Percentiles rank a stretch among this genome's conserved stretches.
Conservation (phyloP, 208 protist genomes). For the Leishmania lainsoni region DNA sequence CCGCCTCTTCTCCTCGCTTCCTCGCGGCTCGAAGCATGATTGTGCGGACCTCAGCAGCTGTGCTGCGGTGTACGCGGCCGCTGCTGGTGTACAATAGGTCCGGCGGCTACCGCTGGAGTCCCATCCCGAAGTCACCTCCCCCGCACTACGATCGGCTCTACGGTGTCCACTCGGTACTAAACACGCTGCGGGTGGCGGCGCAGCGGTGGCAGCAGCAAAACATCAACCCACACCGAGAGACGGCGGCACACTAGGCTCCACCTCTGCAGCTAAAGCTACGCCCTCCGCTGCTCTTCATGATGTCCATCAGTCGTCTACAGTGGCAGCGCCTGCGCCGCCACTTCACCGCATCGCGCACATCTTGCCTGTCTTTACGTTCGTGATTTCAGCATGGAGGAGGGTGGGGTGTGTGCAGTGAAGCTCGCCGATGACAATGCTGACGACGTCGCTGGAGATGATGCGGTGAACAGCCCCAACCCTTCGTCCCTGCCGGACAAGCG, state of each 20-base stretch:
- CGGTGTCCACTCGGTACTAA: conserved; percentile 64
- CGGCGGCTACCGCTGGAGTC: conserved; percentile 62
- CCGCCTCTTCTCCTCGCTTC: background rate
- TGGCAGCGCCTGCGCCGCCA: background rate
- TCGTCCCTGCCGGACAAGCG: background rate
- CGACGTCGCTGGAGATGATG: background rate
- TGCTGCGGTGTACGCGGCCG: conserved; percentile 22
- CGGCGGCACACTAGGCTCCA: background rate
- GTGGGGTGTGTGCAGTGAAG: background rate
- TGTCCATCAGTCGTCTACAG: background rate
- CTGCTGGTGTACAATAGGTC: conserved; percentile 62
- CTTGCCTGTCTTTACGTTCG: conserved; percentile 61
- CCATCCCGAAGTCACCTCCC: conserved; percentile 77
- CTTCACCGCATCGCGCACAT: conserved; percentile 21
- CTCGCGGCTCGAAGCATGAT: conserved; percentile 2
- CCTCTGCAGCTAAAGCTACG: background rate
- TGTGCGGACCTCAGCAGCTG: background rate
- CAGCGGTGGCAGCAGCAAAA: conserved; percentile 6
- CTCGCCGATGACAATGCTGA: background rate
- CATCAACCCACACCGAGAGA: background rate
- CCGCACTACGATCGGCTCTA: conserved; percentile 64
- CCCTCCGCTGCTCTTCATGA: background rate
- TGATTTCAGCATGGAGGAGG: conserved; percentile 60
- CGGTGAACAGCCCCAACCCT: background rate
- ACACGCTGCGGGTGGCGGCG: conserved; percentile 60